Evolutionary conservation across 2,329 filamentous ascomycete genomes (phyloP).

Genomic region (Curvularia sp.): DNA sequence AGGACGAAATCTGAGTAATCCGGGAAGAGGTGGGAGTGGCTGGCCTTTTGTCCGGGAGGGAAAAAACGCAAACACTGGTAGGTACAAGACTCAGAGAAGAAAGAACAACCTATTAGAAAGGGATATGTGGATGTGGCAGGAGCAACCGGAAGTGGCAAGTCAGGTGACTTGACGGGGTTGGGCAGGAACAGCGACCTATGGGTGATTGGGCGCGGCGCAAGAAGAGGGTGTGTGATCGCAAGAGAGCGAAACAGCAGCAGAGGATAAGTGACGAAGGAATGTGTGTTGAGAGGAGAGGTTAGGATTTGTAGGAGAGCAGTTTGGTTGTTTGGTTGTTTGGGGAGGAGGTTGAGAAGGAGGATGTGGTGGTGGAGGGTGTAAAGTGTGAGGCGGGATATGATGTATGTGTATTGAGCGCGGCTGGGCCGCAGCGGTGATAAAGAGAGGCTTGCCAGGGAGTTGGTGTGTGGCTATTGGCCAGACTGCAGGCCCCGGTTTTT

Average conservation of each 20-base stretch:
- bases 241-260: slow-evolving; percentile 24
- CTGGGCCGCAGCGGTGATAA: slow-evolving; percentile 46
- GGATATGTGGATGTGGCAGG: slow-evolving; percentile 15
- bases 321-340: slow-evolving; percentile 13
- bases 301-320: slow-evolving; percentile 14
- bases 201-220: neutral
- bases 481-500: slow-evolving; percentile 37
- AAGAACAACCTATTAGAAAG: slow-evolving; percentile 26
- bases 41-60: slow-evolving; percentile 17
- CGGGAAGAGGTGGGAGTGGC: slow-evolving; percentile 18
- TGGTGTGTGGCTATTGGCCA: slow-evolving; percentile 39
- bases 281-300: slow-evolving; percentile 12
- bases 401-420: slow-evolving; percentile 48
- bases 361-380: slow-evolving; percentile 15
- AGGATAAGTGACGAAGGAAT: slow-evolving; percentile 32
- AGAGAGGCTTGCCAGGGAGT: slow-evolving; percentile 29
- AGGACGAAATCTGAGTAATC: slow-evolving; percentile 40
- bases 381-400: slow-evolving; percentile 48
- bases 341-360: slow-evolving; percentile 8
- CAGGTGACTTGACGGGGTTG: slow-evolving; percentile 30
- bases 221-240: neutral
- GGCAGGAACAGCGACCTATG: slow-evolving; percentile 12
- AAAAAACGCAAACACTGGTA: neutral
- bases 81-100: slow-evolving; percentile 1
- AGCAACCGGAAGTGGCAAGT: slow-evolving; percentile 27